Percentiles rank a stretch among this genome's conserved stretches.
These are phyloP conservation scores for Claviceps fusiformis DNA, from an alignment of 2,329 filamentous ascomycete genomes.

Conservation along the genomic window DNA sequence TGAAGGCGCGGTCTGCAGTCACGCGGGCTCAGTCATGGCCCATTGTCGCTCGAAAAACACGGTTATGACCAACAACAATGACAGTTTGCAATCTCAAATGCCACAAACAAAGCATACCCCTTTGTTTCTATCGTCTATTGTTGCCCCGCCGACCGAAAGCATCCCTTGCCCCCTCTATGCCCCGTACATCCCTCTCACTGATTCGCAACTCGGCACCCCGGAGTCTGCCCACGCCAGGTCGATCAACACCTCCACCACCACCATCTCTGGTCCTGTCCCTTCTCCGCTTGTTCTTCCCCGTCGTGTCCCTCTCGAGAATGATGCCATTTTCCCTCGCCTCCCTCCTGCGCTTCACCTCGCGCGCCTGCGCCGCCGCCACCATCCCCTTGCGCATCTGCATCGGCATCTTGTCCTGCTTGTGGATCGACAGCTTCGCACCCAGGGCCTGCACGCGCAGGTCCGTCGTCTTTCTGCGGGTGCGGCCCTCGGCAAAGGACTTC, in stretches of 20 bases:
- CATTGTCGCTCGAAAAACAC: too few relatives aligned
- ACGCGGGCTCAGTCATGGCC: too few relatives aligned
- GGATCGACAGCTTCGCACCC: conserved; percentile 63
- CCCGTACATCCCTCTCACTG: conserved; percentile 61
- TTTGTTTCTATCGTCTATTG: conserved; percentile 8
- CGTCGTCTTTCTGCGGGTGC: conserved; percentile 64
- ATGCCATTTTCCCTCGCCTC: conserved; percentile 87
- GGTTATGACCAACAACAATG: too few relatives aligned
- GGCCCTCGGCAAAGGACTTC: conserved; percentile 42
- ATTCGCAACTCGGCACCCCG: conserved; percentile 65
- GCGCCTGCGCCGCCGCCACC: conserved; percentile 44
- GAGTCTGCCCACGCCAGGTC: conserved; percentile 68
- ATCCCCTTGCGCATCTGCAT: conserved; percentile 83
- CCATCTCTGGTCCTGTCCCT: conserved; percentile 33
- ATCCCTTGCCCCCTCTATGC: conserved; percentile 46
- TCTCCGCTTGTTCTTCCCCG: conserved; percentile 21
- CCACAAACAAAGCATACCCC: not conserved
- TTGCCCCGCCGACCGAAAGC: conserved; percentile 26
- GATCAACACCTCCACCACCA: conserved; percentile 54
- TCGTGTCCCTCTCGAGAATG: conserved; percentile 53
- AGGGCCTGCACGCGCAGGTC: conserved; percentile 74
- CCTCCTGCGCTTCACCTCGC: conserved; percentile 56
- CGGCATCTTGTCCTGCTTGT: conserved; percentile 76
- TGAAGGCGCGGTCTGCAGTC: not conserved
- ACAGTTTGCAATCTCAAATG: too few relatives aligned